Base-by-base conservation (phyloP, 768 basidiomycete species). In the Dentipellis fragilis region DNA sequence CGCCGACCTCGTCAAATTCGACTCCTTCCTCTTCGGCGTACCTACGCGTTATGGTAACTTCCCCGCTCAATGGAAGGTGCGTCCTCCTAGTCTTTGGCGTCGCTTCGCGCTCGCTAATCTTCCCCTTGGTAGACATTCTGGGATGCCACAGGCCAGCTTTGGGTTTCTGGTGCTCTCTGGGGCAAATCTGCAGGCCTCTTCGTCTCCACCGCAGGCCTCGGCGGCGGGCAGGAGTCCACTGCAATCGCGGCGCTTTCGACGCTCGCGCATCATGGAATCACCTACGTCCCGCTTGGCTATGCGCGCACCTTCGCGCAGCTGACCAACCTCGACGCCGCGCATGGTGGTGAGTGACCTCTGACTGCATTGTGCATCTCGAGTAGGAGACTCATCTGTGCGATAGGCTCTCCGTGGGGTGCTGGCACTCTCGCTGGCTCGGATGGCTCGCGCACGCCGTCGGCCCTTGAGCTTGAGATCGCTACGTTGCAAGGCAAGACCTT, bases 41-140 rank as follows among this genome's bases (percentile, higher is more conserved):
- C 85, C 85, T 51, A 87, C 87, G 36, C 85, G 91, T 62, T 94
- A 80, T 71, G 91, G 91, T 45, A 84, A 79, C 64, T 85, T 88
- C 70, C 80, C 90, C 42, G 87, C 74, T 1, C 91, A 93, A 64
- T 87, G 84, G 83, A 87, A 87, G 79, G 83, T 80, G 50, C 7
- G 72, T 58, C 14, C 36, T 54, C 37, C 29, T 16, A 42, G 5
- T 14, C 12, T n/a, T n/a, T 6, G 29, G 3, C 29, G 29, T 29
- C 29, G 29, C 29, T 6, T 6, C 29, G 29, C 29, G 29, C 29
- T n/a, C n/a, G n/a, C n/a, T n/a, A n/a, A n/a, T 8, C 40, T 49
- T 10, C 6, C 66, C 65, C 6, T 12, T 7, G 19, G 36, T 51
- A 85, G 82, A 68, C 78, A 0, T 86, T 93, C 72, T 90, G 88